These are phyloP conservation scores for Saccharomyces paradoxus DNA, from an alignment of 805 yeast species.

Conservation along the genomic window DNA sequence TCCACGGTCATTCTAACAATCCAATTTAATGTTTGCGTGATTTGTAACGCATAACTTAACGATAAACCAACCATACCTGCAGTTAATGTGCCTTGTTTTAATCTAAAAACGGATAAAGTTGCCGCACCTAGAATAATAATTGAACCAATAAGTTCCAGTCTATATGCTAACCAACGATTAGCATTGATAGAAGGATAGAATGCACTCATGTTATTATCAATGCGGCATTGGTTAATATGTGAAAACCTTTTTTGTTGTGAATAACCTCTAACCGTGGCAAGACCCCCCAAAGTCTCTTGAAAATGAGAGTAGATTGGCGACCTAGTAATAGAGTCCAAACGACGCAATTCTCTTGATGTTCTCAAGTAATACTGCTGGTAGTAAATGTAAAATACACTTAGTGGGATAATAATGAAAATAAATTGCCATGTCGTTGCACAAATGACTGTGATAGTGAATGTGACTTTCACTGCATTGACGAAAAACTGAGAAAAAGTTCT, in stretches of 20 bases:
- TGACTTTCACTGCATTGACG: constrained; percentile 50
- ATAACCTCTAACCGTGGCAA: constrained; percentile 68
- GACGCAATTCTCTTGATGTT: constrained; percentile 73
- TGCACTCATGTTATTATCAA: constrained; percentile 86
- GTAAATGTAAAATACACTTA: constrained; percentile 53
- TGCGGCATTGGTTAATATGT: constrained; percentile 55
- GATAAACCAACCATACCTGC: constrained; percentile 94
- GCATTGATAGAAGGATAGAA: constrained; percentile 87
- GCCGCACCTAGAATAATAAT: constrained; percentile 81
- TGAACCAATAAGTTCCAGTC: constrained; percentile 88
- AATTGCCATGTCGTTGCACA: constrained; percentile 85
- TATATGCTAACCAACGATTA: constrained; percentile 94
- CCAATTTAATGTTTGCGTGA: constrained; percentile 93
- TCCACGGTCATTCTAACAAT: constrained; percentile 98
- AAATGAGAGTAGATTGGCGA: constrained; percentile 80
- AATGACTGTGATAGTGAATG: constrained; percentile 72
- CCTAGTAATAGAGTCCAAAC: constrained; percentile 70
- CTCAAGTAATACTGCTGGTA: constrained; percentile 71
- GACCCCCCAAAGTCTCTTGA: constrained; percentile 74
- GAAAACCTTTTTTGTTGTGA: constrained; percentile 55
- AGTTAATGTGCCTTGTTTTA: constrained; percentile 59
- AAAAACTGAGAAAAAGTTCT: constrained; percentile 66
- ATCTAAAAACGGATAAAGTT: constrained; percentile 63
- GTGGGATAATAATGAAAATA: constrained; percentile 61
- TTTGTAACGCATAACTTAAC: constrained; percentile 84